Percentiles rank a stretch among this genome's conserved stretches.
These are phyloP conservation scores for Haematococcus sp. DNA, from an alignment of 139 green algal species.

Conservation along the genomic window DNA sequence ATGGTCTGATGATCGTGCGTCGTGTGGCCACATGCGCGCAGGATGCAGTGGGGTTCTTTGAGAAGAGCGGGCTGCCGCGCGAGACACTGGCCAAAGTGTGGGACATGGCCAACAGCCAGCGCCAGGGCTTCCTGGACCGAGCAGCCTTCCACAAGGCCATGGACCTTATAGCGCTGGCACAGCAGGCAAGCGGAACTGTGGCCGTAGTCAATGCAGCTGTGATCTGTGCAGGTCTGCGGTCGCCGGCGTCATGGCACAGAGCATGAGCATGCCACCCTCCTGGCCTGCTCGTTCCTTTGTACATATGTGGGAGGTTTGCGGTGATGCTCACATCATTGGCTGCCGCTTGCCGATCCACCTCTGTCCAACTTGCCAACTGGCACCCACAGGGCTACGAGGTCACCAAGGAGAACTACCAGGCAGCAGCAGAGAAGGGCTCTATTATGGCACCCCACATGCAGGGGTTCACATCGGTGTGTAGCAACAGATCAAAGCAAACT, in stretches of 20 bases:
- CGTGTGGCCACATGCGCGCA: too few relatives aligned
- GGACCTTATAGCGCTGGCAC: slow-evolving; percentile 72
- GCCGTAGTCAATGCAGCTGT: too few relatives aligned
- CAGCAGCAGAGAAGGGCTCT: slow-evolving; percentile 20
- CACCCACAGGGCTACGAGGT: slow-evolving; percentile 19
- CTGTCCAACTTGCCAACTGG: too few relatives aligned
- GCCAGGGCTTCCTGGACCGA: slow-evolving; percentile 77
- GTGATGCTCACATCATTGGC: too few relatives aligned
- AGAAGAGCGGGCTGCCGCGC: slow-evolving; percentile 67
- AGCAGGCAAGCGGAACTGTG: slow-evolving; percentile 31
- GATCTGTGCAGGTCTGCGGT: too few relatives aligned
- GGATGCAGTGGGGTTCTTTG: slow-evolving; percentile 88
- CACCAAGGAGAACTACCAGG: slow-evolving; percentile 37
- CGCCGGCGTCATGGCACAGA: too few relatives aligned
- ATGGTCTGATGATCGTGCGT: too few relatives aligned
- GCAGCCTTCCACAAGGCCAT: slow-evolving; percentile 75
- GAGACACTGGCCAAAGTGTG: slow-evolving; percentile 71
- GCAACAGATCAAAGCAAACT: too few relatives aligned
- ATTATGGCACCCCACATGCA: slow-evolving; percentile 36
- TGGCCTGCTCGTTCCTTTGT: too few relatives aligned
- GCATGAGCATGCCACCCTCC: too few relatives aligned
- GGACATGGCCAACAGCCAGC: slow-evolving; percentile 50
- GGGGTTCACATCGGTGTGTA: slow-evolving; percentile 20
- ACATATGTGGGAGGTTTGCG: too few relatives aligned
- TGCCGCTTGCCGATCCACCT: too few relatives aligned